A percentile compares a stretch with the other conserved stretches of the same genome.
Evolutionary conservation across 768 basidiomycete genomes (phyloP).

Genomic region (Psilocybe cubensis): DNA sequence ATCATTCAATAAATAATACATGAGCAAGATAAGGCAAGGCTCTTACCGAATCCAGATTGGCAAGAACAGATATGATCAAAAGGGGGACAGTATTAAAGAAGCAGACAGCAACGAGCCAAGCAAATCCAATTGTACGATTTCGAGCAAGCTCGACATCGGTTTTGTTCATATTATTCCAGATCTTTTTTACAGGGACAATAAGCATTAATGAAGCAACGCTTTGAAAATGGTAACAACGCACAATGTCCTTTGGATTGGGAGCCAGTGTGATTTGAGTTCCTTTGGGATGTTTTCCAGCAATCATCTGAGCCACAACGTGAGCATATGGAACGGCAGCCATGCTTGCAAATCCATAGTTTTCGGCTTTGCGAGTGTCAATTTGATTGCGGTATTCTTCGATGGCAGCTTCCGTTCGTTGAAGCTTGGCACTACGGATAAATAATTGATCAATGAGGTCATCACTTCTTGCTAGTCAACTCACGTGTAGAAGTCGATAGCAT

Average conservation of each 20-base stretch:
- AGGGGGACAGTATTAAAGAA: slow-evolving; percentile 96
- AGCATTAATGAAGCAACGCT: background rate
- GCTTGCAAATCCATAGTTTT: slow-evolving; percentile 91
- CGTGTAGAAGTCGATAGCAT: slow-evolving; percentile 95
- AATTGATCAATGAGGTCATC: background rate
- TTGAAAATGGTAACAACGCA: slow-evolving; percentile 35
- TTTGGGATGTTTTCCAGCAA: slow-evolving; percentile 70
- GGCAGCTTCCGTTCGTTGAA: slow-evolving; percentile 70
- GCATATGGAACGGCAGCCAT: slow-evolving; percentile 90
- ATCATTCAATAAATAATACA: background rate
- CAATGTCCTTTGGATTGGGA: slow-evolving; percentile 90
- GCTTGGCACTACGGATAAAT: slow-evolving; percentile 41
- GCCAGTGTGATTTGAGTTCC: slow-evolving; percentile 75
- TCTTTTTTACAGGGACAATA: slow-evolving; percentile 42
- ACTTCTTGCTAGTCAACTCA: slow-evolving; percentile 39
- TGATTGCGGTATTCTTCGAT: slow-evolving; percentile 75
- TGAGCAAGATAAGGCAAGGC: background rate
- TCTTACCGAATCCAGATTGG: slow-evolving; percentile 84
- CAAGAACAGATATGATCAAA: slow-evolving; percentile 86
- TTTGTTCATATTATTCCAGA: slow-evolving; percentile 91
- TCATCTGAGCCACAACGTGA: slow-evolving; percentile 78
- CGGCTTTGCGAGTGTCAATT: slow-evolving; percentile 76
- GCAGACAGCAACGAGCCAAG: slow-evolving; percentile 77
- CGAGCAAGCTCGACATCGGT: slow-evolving; percentile 66
- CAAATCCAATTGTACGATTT: slow-evolving; percentile 76